Evolutionary conservation across 139 green algal species (phyloP).

Genomic region (Asterochloris sp.): DNA sequence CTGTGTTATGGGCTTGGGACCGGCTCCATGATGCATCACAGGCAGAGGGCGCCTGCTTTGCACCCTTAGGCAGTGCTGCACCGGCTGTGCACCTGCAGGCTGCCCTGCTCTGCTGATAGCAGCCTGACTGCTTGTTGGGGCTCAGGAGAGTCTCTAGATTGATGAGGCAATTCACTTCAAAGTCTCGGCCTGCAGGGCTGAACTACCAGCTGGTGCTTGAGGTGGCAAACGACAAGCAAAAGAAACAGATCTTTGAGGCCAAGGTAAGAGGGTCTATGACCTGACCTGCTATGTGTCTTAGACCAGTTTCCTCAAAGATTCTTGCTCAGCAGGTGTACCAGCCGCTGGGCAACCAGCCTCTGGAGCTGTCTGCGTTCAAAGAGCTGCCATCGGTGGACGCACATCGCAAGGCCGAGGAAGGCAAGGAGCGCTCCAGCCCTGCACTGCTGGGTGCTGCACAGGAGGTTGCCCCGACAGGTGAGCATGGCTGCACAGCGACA

Average conservation of each 20-base stretch:
- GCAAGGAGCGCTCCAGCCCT: not conserved
- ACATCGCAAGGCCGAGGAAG: slow-evolving; percentile 5
- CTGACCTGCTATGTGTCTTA: not conserved
- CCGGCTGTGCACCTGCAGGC: too few species aligned
- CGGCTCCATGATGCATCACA: too few species aligned
- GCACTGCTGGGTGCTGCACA: slow-evolving; percentile 15
- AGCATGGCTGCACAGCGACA: not conserved
- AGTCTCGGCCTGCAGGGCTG: slow-evolving; percentile 26
- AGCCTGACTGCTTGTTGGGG: too few species aligned
- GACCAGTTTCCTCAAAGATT: not conserved
- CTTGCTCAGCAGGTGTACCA: slow-evolving; percentile 7
- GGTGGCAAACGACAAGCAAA: slow-evolving; percentile 5
- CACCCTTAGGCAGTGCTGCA: too few species aligned
- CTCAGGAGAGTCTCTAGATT: too few species aligned
- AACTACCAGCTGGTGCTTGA: slow-evolving; percentile 47
- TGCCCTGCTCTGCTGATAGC: too few species aligned
- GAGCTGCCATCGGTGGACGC: not conserved
- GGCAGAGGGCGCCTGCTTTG: too few species aligned
- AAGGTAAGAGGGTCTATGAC: slow-evolving; percentile 31
- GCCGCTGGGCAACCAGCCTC: slow-evolving; percentile 2
- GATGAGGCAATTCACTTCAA: not conserved
- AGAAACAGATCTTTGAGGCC: slow-evolving; percentile 27
- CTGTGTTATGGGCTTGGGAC: too few species aligned
- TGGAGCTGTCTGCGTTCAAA: slow-evolving; percentile 6
- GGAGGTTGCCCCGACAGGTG: not conserved